Evolutionary conservation across 192 early-diverging fungal species (phyloP).

Genomic region (Mortierella alpina): DNA sequence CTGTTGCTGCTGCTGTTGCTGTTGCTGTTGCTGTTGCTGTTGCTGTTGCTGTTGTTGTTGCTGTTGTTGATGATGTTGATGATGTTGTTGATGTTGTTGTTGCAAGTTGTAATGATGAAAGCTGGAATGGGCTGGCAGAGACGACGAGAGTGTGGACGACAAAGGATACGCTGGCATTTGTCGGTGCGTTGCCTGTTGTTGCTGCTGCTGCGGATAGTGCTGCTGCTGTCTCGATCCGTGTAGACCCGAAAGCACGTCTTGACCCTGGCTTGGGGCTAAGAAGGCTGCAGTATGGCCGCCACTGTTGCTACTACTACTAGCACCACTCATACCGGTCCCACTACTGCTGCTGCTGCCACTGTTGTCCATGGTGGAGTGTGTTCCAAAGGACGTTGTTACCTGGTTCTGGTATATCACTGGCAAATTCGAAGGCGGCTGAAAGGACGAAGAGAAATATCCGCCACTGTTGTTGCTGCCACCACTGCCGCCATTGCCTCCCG

Average conservation of each 20-base stretch:
- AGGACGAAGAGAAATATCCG: conserved; percentile 25
- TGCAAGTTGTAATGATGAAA: conserved; percentile 10
- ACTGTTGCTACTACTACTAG: neutral
- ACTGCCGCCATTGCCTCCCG: neutral
- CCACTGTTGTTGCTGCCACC: neutral
- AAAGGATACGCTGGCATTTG: neutral
- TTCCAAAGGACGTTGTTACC: neutral
- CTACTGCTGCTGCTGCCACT: neutral
- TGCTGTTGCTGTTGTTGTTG: neutral
- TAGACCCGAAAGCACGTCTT: neutral
- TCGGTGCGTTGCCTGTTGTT: neutral
- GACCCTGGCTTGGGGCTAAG: neutral
- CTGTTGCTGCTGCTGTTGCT: conserved; percentile 2
- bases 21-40: neutral
- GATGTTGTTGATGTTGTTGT: conserved; percentile 11
- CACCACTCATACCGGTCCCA: neutral
- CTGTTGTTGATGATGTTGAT: neutral
- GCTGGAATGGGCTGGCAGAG: conserved; percentile 4
- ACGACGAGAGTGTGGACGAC: conserved; percentile 3
- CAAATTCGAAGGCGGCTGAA: conserved; percentile 8
- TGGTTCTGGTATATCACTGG: conserved; percentile 15
- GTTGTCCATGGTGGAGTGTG: neutral
- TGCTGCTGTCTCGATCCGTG: neutral
- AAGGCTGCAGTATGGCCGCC: neutral
- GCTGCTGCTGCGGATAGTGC: conserved; percentile 7